These are phyloP conservation scores for Austroboletus festivus DNA, from an alignment of 768 basidiomycete species.

Conservation along the genomic window DNA sequence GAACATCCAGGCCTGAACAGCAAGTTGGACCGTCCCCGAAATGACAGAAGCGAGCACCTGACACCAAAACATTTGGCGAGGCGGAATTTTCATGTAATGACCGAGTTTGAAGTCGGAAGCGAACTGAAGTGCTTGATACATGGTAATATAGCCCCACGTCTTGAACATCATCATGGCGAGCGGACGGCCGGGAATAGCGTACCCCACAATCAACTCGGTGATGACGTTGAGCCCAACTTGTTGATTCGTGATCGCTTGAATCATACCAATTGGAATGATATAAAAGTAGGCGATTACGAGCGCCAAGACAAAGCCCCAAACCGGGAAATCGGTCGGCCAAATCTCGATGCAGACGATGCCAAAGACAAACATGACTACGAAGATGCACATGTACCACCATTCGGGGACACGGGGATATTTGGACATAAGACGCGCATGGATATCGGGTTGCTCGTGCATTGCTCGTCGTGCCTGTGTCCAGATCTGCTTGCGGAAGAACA, in stretches of 20 bases:
- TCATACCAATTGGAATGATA: slow-evolving; percentile 73
- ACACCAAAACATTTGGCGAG: slow-evolving; percentile 63
- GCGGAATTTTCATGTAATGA: slow-evolving; percentile 70
- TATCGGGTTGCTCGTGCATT: slow-evolving; percentile 54
- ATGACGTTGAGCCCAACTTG: slow-evolving; percentile 69
- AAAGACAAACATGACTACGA: slow-evolving; percentile 55
- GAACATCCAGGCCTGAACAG: slow-evolving; percentile 61
- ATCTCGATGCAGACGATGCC: slow-evolving; percentile 58
- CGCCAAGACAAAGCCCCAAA: slow-evolving; percentile 44
- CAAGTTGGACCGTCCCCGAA: slow-evolving; percentile 65
- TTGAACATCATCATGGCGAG: slow-evolving; percentile 81
- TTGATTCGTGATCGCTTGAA: slow-evolving; percentile 79
- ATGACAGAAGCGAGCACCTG: slow-evolving; percentile 63
- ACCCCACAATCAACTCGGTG: slow-evolving; percentile 70
- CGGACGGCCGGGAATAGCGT: slow-evolving; percentile 55
- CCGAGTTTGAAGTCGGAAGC: slow-evolving; percentile 75
- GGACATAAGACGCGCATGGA: slow-evolving; percentile 60
- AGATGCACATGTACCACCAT: slow-evolving; percentile 51
- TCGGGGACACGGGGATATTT: slow-evolving; percentile 57
- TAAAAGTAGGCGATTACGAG: slow-evolving; percentile 54
- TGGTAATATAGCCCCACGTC: slow-evolving; percentile 65
- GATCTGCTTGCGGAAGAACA: slow-evolving; percentile 60
- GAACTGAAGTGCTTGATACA: slow-evolving; percentile 65
- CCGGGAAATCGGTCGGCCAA: slow-evolving; percentile 53
- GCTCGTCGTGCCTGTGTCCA: slow-evolving; percentile 48